phyloP scores from a whole-genome alignment of 352 stramenopile species.

The Phytophthora pinifolia region DNA sequence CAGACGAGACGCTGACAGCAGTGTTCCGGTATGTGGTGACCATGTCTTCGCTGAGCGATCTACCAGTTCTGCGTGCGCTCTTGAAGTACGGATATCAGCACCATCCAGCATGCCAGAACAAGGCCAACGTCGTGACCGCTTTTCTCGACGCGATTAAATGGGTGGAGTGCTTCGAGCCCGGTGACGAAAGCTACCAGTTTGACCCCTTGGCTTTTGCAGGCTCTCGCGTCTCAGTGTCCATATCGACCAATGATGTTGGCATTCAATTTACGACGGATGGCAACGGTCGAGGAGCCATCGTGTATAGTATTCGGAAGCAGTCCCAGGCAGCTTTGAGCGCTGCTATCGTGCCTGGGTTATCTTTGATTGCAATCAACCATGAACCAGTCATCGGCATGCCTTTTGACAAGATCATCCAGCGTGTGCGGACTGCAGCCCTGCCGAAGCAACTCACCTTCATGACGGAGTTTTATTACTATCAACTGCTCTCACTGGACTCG shows the following conservation, averaged over 20 bases:
- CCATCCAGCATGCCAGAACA: constrained; percentile 76
- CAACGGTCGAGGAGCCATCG: constrained; percentile 73
- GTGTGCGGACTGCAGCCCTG: constrained; percentile 56
- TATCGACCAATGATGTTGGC: constrained; percentile 81
- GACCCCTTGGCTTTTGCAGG: constrained; percentile 50
- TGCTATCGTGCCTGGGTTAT: constrained; percentile 65
- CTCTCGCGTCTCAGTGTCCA: constrained; percentile 68
- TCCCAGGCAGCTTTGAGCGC: constrained; percentile 80
- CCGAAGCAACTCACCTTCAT: constrained; percentile 86
- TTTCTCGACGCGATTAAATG: constrained; percentile 83
- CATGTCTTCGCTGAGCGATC: constrained; percentile 59
- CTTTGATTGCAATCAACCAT: constrained; percentile 83
- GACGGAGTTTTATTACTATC: constrained; percentile 86
- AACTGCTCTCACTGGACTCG: constrained; percentile 66
- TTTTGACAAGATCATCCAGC: constrained; percentile 74
- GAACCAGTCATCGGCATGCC: constrained; percentile 79
- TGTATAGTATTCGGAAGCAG: constrained; percentile 74
- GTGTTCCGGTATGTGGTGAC: constrained; percentile 75
- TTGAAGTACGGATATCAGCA: constrained; percentile 64
- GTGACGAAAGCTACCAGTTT: constrained; percentile 37
- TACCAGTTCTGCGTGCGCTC: constrained; percentile 48
- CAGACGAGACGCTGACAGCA: constrained; percentile 55
- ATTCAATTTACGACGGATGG: constrained; percentile 84
- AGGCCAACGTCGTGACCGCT: constrained; percentile 46
- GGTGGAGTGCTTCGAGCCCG: constrained; percentile 61